Evolutionary conservation across 1,139 yeast species (phyloP).

Genomic region (Pichia sp.): DNA sequence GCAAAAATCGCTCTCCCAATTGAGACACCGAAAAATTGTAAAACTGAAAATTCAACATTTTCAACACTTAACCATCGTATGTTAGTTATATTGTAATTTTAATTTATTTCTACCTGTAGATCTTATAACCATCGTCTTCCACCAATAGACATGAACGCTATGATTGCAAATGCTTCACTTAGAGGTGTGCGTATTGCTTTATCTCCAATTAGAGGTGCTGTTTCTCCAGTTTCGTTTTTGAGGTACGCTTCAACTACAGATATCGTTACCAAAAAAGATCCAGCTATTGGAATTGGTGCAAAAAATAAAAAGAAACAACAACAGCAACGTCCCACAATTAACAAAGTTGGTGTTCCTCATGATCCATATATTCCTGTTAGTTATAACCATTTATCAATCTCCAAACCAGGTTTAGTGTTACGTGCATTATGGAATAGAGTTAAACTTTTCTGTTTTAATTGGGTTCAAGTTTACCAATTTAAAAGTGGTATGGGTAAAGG

Average conservation of each 20-base stretch:
- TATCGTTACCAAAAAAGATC: slow-evolving; percentile 12
- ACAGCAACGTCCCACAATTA: slow-evolving; percentile 27
- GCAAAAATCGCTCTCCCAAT: background rate
- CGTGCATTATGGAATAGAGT: slow-evolving; percentile 41
- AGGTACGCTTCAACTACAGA: slow-evolving; percentile 15
- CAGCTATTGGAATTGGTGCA: slow-evolving; percentile 14
- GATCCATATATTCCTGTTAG: slow-evolving; percentile 47
- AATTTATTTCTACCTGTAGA: too few relatives aligned
- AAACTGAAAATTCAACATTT: too few relatives aligned
- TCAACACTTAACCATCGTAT: too few relatives aligned
- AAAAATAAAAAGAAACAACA: slow-evolving; percentile 15
- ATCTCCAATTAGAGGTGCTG: background rate
- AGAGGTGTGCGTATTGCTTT: background rate
- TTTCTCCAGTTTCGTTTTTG: background rate
- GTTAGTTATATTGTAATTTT: too few relatives aligned
- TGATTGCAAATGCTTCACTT: slow-evolving; percentile 3
- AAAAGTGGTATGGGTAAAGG: slow-evolving; percentile 50
- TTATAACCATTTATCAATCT: slow-evolving; percentile 36
- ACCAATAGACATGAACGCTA: background rate
- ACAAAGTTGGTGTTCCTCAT: slow-evolving; percentile 39
- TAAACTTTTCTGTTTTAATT: slow-evolving; percentile 53
- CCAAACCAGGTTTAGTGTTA: slow-evolving; percentile 36
- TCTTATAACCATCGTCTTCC: too few relatives aligned
- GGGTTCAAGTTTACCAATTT: slow-evolving; percentile 57
- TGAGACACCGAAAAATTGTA: background rate